Base-by-base conservation (phyloP, 1,284 basidiomycete species). In the Trametes polyzona region DNA sequence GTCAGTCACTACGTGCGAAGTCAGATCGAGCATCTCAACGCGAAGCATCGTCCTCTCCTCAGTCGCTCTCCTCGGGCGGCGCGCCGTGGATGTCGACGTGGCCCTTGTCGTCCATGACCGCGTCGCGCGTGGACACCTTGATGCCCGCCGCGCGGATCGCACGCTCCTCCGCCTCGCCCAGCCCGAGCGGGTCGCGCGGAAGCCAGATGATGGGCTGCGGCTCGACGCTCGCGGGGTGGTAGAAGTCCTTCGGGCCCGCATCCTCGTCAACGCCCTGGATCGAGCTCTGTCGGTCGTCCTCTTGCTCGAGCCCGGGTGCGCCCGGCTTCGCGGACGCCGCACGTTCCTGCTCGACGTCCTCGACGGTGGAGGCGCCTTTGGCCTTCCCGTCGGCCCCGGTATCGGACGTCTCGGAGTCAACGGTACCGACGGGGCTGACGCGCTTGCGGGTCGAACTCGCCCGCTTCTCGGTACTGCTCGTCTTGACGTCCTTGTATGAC, bases 151-250 rank as follows among this genome's bases (percentile, higher is more conserved):
- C 79, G 56, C 68, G 67, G 69, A 88, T 87, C 59, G 74, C 83
- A 56, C 72, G 69, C 63, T 83, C 83, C 74, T 94, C 91, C 58
- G 83, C 85, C 56, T 78, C 77, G 11, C 76, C 82, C 44, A 94
- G 65, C 24, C 91, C 91, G 4, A 90, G 75, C 41, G 78, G 71
- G 66, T 96, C 93, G 44, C 72, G 69, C 12, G 94, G 91, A 48
- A 96, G 73, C 95, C 95, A 97, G 35, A 97, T 76, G 10, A 84
- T 77, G 55, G 84, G 79, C 73, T 93, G 90, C 40, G 87, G 84
- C 48, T 87, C 81, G 49, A 87, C 85, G 11, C 85, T 78, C 10
- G 91, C 92, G 14, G 93, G 93, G 66, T 94, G 93, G 51, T 89
- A 86, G 74, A 95, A 96, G 39, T 78, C 78, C 59, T 73, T 68